Evolutionary conservation across 1,284 basidiomycete species (phyloP), one percentile per base, ranked within the genome.

Genomic region (Stereum hirsutum): DNA sequence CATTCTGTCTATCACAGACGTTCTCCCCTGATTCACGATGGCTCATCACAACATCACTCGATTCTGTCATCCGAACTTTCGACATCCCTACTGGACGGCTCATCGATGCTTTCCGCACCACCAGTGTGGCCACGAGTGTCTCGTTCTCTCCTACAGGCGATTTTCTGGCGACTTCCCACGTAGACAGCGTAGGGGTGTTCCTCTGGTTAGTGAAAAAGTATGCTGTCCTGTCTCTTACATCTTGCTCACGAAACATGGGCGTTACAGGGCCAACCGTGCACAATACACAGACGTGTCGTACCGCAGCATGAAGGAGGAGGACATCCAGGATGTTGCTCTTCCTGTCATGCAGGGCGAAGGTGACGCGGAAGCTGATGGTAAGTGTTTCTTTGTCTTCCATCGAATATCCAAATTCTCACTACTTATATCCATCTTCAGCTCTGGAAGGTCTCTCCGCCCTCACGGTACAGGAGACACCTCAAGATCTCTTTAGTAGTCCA

Each of bases 21-120:
- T 96, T 97, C 62, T 96, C 94, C 6, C 80, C 90, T 2, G 93
- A 98, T 60, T 94, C 90, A 2, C 73, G 94, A 48, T 98, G 95
- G 95, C 68, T 99, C 31, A 75, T 98, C 30, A 70, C 83, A 1
- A 82, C 89, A 2, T 92, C 93, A 10, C 69, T 95, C 42, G 96
- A 99, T 60, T 90, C 89, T 1, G 74, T 88, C 39, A 89, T 99
- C 52, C 81, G 96, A 36, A 99, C 96, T 0, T 99, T 92, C 58
- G 96, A 99, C 60, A 77, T 99, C 17, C 95, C 96, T 0, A 92
- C 92, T 8, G 91, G 93, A 3, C 74, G 81, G 23, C 70, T 99
- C 28, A 89, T 99, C 42, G 92, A 99, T 57, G 90, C 84, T 0
- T 99, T 99, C 72, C 75, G 78, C 42, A 91, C 91, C 3, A 68